Evolutionary conservation across 73 alveolate species (phyloP).

Genomic region (Paramecium bursaria): DNA sequence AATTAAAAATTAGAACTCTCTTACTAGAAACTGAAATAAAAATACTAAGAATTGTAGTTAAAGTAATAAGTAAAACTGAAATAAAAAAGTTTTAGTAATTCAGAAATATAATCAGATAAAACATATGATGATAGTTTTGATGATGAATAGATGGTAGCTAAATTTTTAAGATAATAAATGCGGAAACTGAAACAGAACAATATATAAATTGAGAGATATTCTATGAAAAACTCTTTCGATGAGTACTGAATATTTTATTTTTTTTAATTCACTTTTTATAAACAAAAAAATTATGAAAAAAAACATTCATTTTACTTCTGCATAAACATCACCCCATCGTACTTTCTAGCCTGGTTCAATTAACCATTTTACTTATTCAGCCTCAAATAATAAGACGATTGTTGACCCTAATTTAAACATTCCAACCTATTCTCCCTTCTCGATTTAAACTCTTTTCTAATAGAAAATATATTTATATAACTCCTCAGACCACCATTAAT

Average conservation of each 20-base stretch:
- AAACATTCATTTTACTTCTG: slow-evolving; percentile 53
- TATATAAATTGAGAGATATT: slow-evolving; percentile 47
- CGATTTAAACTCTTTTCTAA: slow-evolving; percentile 49
- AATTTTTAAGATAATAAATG: slow-evolving; percentile 23
- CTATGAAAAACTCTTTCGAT: too few species aligned
- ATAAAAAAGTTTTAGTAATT: neutral
- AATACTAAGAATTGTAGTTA: slow-evolving; percentile 22
- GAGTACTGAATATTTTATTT: too few species aligned
- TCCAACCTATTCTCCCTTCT: slow-evolving; percentile 78
- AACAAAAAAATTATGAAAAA: neutral
- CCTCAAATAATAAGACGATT: slow-evolving; percentile 73
- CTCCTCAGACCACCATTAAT: neutral
- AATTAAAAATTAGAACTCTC: neutral
- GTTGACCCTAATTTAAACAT: slow-evolving; percentile 77
- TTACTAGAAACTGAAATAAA: neutral
- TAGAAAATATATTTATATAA: slow-evolving; percentile 31
- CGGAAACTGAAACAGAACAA: slow-evolving; percentile 22
- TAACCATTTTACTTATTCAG: slow-evolving; percentile 66
- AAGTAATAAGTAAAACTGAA: neutral
- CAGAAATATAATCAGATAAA: slow-evolving; percentile 2
- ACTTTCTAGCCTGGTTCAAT: slow-evolving; percentile 77
- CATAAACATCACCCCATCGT: slow-evolving; percentile 72
- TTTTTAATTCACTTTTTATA: too few species aligned
- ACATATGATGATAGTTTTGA: neutral
- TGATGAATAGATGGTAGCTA: neutral